Percentiles rank a stretch among this genome's conserved stretches.
phyloP scores from a whole-genome alignment of 169 alveolate genomes.

The Toxoplasma gondii region DNA sequence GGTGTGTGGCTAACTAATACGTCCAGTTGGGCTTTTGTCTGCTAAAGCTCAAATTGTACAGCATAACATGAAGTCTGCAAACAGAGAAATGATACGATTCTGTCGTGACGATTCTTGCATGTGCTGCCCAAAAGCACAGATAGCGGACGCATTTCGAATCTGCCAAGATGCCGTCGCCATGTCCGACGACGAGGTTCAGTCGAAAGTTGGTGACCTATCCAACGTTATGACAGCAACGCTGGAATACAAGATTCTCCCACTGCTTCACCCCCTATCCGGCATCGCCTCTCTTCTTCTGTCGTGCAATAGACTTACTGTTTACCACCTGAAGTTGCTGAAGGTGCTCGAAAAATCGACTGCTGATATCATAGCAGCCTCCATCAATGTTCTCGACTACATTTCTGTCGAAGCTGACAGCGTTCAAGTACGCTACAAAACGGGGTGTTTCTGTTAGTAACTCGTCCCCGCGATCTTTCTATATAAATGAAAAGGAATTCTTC shows the following conservation, averaged over 20 bases:
- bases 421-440: neutral
- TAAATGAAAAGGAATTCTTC: neutral
- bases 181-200: constrained; percentile 34
- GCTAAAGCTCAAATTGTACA: no score
- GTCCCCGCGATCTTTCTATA: neutral
- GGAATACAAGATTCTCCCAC: constrained; percentile 25
- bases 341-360: constrained; percentile 8
- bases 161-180: constrained; percentile 48
- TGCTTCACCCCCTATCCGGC: constrained; percentile 10
- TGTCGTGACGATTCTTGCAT: no score
- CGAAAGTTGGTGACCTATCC: constrained; percentile 45
- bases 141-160: constrained; percentile 2
- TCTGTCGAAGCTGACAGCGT: neutral
- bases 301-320: constrained; percentile 3
- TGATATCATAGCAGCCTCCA: constrained; percentile 30
- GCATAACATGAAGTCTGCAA: no score
- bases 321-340: constrained; percentile 49
- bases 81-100: no score
- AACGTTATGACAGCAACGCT: constrained; percentile 1
- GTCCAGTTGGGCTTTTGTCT: no score
- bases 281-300: constrained; percentile 42
- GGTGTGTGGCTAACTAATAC: no score
- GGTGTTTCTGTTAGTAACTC: neutral
- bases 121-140: constrained; percentile 25
- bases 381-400: constrained; percentile 37